Evolutionary conservation across 768 basidiomycete species (phyloP).

Genomic region (Serendipita vermifera): DNA sequence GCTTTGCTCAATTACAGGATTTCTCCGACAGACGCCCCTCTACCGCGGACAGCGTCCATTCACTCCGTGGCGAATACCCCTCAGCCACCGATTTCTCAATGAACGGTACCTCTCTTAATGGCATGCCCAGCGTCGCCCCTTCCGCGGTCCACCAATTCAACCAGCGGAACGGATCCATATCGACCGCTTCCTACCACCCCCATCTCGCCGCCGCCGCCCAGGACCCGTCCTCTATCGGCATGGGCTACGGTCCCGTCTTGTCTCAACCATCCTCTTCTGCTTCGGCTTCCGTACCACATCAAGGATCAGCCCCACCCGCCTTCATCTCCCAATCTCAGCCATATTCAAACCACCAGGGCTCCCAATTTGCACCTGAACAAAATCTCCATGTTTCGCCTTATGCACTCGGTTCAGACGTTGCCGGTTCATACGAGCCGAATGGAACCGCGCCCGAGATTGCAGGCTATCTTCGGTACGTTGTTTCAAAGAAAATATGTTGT

Average conservation of each 20-base stretch:
- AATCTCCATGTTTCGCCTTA: not conserved
- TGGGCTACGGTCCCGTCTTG: too few relatives aligned
- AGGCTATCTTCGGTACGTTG: constrained; percentile 1
- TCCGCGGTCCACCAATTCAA: not conserved
- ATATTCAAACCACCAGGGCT: not conserved
- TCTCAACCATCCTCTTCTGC: not conserved
- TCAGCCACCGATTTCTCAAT: too few relatives aligned
- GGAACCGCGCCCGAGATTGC: not conserved
- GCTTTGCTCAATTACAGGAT: not conserved
- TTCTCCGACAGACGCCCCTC: constrained; percentile 2
- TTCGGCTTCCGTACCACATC: not conserved
- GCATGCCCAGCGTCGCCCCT: not conserved
- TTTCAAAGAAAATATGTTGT: not conserved
- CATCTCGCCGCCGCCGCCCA: too few relatives aligned
- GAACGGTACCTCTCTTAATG: not conserved
- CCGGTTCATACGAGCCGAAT: not conserved
- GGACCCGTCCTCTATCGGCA: too few relatives aligned
- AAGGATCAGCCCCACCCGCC: not conserved
- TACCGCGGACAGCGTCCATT: constrained; percentile 1
- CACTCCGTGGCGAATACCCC: not conserved
- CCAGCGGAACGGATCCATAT: constrained; percentile 7
- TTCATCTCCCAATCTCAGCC: not conserved
- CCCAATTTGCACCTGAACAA: not conserved
- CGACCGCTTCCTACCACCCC: too few relatives aligned
- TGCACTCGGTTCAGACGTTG: not conserved